A percentile compares a stretch with the other conserved stretches of the same genome.
phyloP scores from a whole-genome alignment of 1,284 basidiomycete genomes.

The Papiliotrema terrestris region DNA sequence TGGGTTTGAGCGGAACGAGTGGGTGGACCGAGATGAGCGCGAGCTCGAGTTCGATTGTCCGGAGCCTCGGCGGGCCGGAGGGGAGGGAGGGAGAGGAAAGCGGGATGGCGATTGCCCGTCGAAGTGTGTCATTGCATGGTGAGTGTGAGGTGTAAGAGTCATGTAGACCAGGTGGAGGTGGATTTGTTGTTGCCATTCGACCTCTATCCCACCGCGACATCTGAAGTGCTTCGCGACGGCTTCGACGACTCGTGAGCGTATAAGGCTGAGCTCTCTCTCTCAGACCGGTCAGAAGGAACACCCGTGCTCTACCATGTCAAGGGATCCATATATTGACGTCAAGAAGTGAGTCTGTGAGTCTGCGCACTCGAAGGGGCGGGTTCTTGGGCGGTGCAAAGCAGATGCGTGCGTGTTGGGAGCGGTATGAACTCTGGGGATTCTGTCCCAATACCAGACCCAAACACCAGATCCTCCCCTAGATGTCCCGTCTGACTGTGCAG shows the following conservation, averaged over 20 bases:
- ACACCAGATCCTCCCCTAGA: background rate
- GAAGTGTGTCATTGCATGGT: constrained; percentile 7
- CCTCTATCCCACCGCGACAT: too few relatives aligned
- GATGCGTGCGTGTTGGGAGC: too few relatives aligned
- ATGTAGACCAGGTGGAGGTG: too few relatives aligned
- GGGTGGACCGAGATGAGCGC: background rate
- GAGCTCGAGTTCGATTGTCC: constrained; percentile 1
- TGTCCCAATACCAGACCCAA: too few relatives aligned
- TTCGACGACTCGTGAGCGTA: background rate
- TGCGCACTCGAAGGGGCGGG: background rate
- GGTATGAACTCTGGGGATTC: too few relatives aligned
- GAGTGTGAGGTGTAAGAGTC: background rate
- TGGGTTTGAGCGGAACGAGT: background rate
- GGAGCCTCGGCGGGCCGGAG: constrained; percentile 1
- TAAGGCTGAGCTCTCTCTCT: too few relatives aligned
- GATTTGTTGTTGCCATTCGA: constrained; percentile 6
- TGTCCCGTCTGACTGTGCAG: constrained; percentile 14
- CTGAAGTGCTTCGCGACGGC: background rate
- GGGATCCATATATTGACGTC: constrained; percentile 45
- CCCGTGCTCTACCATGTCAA: constrained; percentile 24
- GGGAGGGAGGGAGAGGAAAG: constrained; percentile 13
- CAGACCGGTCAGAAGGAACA: too few relatives aligned
- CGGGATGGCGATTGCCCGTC: background rate
- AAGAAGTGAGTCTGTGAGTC: constrained; percentile 27
- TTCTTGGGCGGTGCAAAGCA: too few relatives aligned